Evolutionary conservation across 2,329 filamentous ascomycete species (phyloP).

Genomic region (Diaporthe longicolla): DNA sequence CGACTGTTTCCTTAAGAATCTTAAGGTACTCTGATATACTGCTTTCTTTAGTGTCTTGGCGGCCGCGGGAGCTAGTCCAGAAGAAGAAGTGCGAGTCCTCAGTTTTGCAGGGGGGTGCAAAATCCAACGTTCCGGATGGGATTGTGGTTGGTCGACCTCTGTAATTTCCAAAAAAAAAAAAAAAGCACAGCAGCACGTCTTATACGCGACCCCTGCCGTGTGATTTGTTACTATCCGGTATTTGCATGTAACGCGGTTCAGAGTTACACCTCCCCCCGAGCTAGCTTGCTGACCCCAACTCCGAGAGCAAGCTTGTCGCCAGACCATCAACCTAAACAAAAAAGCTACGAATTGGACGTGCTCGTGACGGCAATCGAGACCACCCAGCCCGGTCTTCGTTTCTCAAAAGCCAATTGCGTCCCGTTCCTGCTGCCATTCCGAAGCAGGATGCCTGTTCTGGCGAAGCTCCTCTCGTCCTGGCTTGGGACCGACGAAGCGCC

Average conservation of each 20-base stretch:
- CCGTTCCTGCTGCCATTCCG: background rate
- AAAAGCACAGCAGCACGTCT: background rate
- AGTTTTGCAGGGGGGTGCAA: too few species aligned
- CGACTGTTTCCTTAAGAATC: too few species aligned
- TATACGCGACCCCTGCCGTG: background rate
- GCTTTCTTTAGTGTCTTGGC: too few species aligned
- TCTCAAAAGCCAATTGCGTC: background rate
- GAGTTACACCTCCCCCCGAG: background rate
- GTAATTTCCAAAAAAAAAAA: background rate
- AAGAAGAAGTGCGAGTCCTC: too few species aligned
- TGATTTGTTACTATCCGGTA: background rate
- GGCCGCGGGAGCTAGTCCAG: too few species aligned
- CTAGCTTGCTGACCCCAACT: constrained; percentile 4
- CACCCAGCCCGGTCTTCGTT: background rate
- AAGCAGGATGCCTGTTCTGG: constrained; percentile 29
- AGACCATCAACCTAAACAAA: background rate
- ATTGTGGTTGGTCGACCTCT: background rate
- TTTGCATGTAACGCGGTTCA: background rate
- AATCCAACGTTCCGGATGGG: too few species aligned
- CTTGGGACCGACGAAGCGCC: constrained; percentile 28
- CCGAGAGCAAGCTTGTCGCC: background rate
- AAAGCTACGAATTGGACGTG: background rate
- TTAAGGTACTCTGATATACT: too few species aligned
- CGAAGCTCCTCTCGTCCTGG: constrained; percentile 37
- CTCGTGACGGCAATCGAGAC: background rate